These are phyloP conservation scores for Pseudocercospora fuligena DNA, from an alignment of 2,329 filamentous ascomycete genomes.

Conservation along the genomic window DNA sequence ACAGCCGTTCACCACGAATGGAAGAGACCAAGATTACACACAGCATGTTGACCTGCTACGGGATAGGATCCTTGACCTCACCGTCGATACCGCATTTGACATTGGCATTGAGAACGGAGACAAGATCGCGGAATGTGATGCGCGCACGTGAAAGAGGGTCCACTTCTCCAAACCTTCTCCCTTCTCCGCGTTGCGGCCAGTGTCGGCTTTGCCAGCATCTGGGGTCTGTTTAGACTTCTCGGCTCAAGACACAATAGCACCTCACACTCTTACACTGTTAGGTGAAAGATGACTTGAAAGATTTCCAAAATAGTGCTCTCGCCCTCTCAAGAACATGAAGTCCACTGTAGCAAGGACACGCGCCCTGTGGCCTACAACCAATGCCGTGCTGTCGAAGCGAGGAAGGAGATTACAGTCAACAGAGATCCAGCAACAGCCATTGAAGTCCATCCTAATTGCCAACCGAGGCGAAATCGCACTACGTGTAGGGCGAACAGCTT, in stretches of 20 bases:
- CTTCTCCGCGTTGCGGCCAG: slow-evolving; percentile 1
- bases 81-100: not conserved
- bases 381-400: slow-evolving; percentile 25
- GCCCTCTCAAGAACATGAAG: slow-evolving; percentile 26
- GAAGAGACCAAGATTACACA: not conserved
- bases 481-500: slow-evolving; percentile 86
- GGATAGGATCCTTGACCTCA: not conserved
- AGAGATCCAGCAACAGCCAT: slow-evolving; percentile 32
- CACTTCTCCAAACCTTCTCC: not conserved
- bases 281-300: not conserved
- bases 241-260: slow-evolving; percentile 13
- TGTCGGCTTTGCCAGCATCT: not conserved
- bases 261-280: not conserved
- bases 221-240: slow-evolving; percentile 7
- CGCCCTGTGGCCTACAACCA: slow-evolving; percentile 28
- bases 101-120: not conserved
- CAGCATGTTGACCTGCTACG: not conserved
- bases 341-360: slow-evolving; percentile 27
- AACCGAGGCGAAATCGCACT: slow-evolving; percentile 97
- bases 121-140: not conserved
- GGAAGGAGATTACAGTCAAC: slow-evolving; percentile 33
- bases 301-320: not conserved
- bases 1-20: not conserved
- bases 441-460: slow-evolving; percentile 81
- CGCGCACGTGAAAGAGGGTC: not conserved